phyloP scores from a whole-genome alignment of 1,139 yeast genomes.

The Suhomyces taliae region DNA sequence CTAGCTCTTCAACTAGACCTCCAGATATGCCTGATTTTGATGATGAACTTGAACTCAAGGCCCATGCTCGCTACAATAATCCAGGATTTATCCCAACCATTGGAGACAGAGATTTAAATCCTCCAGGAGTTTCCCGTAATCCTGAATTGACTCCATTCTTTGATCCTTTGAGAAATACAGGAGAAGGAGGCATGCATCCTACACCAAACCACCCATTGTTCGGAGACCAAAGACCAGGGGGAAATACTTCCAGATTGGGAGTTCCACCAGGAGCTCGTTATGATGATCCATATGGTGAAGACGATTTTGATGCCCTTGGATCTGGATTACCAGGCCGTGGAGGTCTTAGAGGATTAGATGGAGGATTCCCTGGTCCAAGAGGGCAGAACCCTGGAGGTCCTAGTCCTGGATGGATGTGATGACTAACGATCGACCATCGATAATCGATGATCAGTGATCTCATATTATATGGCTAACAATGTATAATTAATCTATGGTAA shows the following conservation, averaged over 20 bases:
- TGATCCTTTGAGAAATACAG: slow-evolving; percentile 28
- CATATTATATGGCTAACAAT: too few species aligned
- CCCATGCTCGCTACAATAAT: slow-evolving; percentile 8
- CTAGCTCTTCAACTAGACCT: not conserved
- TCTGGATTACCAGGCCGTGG: slow-evolving; percentile 42
- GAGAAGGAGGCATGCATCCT: slow-evolving; percentile 57
- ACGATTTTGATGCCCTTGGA: slow-evolving; percentile 44
- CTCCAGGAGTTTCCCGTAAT: slow-evolving; percentile 44
- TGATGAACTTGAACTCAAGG: slow-evolving; percentile 24
- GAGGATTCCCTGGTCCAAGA: slow-evolving; percentile 8
- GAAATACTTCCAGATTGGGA: slow-evolving; percentile 28
- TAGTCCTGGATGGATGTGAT: slow-evolving; percentile 5
- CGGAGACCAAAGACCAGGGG: slow-evolving; percentile 23
- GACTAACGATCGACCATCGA: not conserved
- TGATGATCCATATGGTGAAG: slow-evolving; percentile 54
- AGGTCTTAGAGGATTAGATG: slow-evolving; percentile 6
- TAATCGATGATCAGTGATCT: too few species aligned
- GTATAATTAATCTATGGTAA: too few species aligned
- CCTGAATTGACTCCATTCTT: slow-evolving; percentile 45
- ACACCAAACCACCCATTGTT: slow-evolving; percentile 52
- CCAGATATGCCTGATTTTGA: slow-evolving; percentile 30
- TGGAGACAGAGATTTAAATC: slow-evolving; percentile 54
- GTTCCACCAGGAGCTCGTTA: slow-evolving; percentile 55
- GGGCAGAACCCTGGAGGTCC: slow-evolving; percentile 5
- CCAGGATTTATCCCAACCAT: slow-evolving; percentile 29